Percentiles rank a stretch among this genome's conserved stretches.
phyloP scores from a whole-genome alignment of 2,329 filamentous ascomycete genomes.

The Thermoascus crustaceus region DNA sequence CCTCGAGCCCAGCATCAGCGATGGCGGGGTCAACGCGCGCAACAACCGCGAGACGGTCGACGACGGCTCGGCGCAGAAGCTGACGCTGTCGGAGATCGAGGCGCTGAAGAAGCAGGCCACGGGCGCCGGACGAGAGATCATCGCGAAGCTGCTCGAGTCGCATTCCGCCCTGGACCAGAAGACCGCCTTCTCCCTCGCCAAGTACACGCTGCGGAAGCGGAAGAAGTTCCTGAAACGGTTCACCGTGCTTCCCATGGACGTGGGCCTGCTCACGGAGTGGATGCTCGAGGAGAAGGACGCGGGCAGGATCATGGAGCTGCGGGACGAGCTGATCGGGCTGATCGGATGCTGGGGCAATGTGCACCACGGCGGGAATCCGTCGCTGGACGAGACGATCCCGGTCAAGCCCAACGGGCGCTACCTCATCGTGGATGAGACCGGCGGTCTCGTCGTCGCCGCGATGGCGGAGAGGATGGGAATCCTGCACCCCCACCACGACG shows the following conservation, averaged over 20 bases:
- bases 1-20: slow-evolving; percentile 17
- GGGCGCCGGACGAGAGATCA: slow-evolving; percentile 76
- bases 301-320: slow-evolving; percentile 71
- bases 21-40: slow-evolving; percentile 44
- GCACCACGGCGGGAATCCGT: slow-evolving; percentile 54
- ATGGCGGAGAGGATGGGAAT: slow-evolving; percentile 86
- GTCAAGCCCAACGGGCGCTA: slow-evolving; percentile 53
- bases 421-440: slow-evolving; percentile 79
- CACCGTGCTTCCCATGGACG: slow-evolving; percentile 73
- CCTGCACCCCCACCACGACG: slow-evolving; percentile 45
- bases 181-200: slow-evolving; percentile 84
- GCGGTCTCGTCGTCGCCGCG: slow-evolving; percentile 70
- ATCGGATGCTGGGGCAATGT: slow-evolving; percentile 86
- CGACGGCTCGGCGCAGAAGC: slow-evolving; percentile 60
- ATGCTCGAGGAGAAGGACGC: slow-evolving; percentile 73
- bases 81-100: slow-evolving; percentile 65
- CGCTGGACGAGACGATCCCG: slow-evolving; percentile 15
- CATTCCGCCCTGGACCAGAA: slow-evolving; percentile 90
- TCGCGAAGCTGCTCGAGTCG: slow-evolving; percentile 84
- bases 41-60: slow-evolving; percentile 58
- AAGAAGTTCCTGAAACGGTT: slow-evolving; percentile 90
- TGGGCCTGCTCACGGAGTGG: slow-evolving; percentile 66
- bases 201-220: slow-evolving; percentile 90
- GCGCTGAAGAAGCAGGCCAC: slow-evolving; percentile 63
- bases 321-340: slow-evolving; percentile 74